Percentiles rank a stretch among this genome's conserved stretches.
Conservation (phyloP, 768 basidiomycete genomes). For the Collybia mongolica region DNA sequence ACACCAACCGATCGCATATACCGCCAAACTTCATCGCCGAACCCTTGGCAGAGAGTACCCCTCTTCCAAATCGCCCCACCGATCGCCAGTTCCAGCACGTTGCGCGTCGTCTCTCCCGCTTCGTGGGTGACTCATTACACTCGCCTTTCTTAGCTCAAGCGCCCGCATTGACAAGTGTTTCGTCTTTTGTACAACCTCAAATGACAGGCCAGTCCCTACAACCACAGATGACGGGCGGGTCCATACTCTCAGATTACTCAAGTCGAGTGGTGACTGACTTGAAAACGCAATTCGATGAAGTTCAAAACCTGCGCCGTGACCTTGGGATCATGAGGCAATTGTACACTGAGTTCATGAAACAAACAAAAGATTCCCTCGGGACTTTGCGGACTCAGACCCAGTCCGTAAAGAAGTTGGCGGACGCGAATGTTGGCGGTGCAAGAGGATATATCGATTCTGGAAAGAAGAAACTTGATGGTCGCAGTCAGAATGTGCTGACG, state of each 20-base stretch:
- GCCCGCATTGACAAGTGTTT: slow-evolving; percentile 22
- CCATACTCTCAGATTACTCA: slow-evolving; percentile 70
- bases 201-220: slow-evolving; percentile 68
- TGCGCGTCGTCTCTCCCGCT: slow-evolving; percentile 72
- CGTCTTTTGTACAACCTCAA: slow-evolving; percentile 48
- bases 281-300: slow-evolving; percentile 91
- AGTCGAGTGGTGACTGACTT: slow-evolving; percentile 76
- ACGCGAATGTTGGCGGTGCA: slow-evolving; percentile 78
- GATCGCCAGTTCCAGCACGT: slow-evolving; percentile 73
- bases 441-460: slow-evolving; percentile 88
- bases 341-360: slow-evolving; percentile 90
- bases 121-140: slow-evolving; percentile 47
- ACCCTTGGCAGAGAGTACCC: slow-evolving; percentile 65
- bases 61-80: slow-evolving; percentile 63
- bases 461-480: slow-evolving; percentile 86
- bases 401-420: slow-evolving; percentile 85
- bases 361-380: slow-evolving; percentile 83
- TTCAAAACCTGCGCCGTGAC: slow-evolving; percentile 91
- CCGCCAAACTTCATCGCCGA: slow-evolving; percentile 49
- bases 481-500: slow-evolving; percentile 88
- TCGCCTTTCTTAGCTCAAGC: slow-evolving; percentile 22
- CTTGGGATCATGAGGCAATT: slow-evolving; percentile 92
- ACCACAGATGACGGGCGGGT: slow-evolving; percentile 75
- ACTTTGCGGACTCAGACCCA: slow-evolving; percentile 81
- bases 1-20: slow-evolving; percentile 48